Evolutionary conservation across 2,329 filamentous ascomycete species (phyloP).

Genomic region (Dryadomyces quercus-mongolicae): DNA sequence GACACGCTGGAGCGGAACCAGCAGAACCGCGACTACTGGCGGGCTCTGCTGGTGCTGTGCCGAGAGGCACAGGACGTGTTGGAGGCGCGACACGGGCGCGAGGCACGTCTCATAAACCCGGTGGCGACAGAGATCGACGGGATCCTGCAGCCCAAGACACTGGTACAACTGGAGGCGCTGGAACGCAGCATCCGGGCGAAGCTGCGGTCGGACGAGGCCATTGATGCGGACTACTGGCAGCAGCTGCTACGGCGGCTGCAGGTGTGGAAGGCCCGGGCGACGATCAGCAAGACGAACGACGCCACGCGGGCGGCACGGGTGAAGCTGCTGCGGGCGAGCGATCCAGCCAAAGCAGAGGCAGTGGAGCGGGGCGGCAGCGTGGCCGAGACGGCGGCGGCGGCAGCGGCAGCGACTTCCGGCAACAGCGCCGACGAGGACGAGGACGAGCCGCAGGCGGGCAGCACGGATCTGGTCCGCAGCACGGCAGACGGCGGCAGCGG

Average conservation of each 20-base stretch:
- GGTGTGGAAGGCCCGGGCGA: conserved; percentile 86
- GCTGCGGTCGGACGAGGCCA: conserved; percentile 75
- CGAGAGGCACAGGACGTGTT: conserved; percentile 45
- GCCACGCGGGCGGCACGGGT: conserved; percentile 60
- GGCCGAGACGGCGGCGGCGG: neutral
- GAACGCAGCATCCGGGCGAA: conserved; percentile 82
- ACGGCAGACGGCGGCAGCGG: conserved; percentile 44
- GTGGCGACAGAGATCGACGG: conserved; percentile 82
- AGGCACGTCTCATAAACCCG: conserved; percentile 65
- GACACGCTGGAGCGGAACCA: conserved; percentile 65
- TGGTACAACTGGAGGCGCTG: conserved; percentile 73
- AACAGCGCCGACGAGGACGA: neutral
- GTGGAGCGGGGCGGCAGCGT: conserved; percentile 21
- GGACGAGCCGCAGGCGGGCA: neutral
- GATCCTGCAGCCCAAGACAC: conserved; percentile 72
- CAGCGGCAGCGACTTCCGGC: neutral
- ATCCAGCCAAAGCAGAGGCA: conserved; percentile 52
- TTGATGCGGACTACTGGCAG: conserved; percentile 97
- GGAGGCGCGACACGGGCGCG: conserved; percentile 15
- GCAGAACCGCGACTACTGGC: conserved; percentile 82
- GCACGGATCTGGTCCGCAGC: conserved; percentile 22
- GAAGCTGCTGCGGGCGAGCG: conserved; percentile 51
- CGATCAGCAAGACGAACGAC: conserved; percentile 65
- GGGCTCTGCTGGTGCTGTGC: conserved; percentile 76
- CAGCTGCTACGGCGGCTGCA: conserved; percentile 74